phyloP scores from a whole-genome alignment of 176 grass and related monocot species.

The Hyparrhenia diplandra region DNA sequence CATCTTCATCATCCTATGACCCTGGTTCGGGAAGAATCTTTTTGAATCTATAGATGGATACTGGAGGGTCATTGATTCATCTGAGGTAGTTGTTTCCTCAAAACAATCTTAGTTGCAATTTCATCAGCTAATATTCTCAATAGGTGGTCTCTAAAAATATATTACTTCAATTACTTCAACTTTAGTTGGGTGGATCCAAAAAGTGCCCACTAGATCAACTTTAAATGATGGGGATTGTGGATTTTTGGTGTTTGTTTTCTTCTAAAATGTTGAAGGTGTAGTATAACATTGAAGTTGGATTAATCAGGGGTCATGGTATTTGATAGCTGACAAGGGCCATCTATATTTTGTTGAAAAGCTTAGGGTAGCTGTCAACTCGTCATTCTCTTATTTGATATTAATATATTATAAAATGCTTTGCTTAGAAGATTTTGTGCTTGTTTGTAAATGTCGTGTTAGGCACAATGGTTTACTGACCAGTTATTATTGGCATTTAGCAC shows the following conservation, averaged over 20 bases:
- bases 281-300: background rate
- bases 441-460: background rate
- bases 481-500: background rate
- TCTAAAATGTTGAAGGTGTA: background rate
- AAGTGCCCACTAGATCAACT: too few relatives aligned
- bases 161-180: too few relatives aligned
- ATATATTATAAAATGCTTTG: background rate
- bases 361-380: background rate
- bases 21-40: constrained; percentile 91
- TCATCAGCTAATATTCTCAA: background rate
- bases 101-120: background rate
- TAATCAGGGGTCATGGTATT: background rate
- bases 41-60: constrained; percentile 81
- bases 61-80: constrained; percentile 86
- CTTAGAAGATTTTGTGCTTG: background rate
- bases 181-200: too few relatives aligned
- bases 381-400: background rate
- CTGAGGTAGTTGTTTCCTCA: constrained; percentile 61
- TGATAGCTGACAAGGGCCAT: constrained; percentile 6
- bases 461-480: background rate
- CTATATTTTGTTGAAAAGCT: background rate
- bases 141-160: background rate
- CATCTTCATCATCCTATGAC: constrained; percentile 76
- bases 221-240: background rate
- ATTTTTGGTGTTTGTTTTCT: background rate